Evolutionary conservation across 139 green algal species (phyloP).

Genomic region (Chara braunii): DNA sequence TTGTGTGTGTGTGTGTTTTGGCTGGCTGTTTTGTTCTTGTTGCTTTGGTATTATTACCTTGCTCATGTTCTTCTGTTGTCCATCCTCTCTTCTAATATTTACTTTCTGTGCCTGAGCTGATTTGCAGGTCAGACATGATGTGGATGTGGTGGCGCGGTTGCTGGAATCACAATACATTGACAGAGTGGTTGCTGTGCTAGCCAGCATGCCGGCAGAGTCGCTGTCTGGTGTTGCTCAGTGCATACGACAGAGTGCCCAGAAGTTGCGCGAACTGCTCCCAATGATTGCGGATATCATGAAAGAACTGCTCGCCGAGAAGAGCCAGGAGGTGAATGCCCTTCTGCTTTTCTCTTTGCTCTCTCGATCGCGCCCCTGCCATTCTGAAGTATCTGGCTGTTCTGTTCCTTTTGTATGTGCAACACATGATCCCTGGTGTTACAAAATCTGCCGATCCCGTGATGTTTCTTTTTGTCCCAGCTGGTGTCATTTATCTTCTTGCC

Average conservation of each 20-base stretch:
- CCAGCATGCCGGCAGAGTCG: neutral
- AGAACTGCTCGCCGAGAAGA: slow-evolving; percentile 28
- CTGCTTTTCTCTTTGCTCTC: no score
- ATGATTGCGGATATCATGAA: slow-evolving; percentile 14
- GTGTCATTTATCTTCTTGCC: no score
- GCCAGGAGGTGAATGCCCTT: slow-evolving; percentile 28
- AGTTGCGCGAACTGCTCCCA: neutral
- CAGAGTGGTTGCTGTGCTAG: neutral
- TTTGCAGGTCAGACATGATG: slow-evolving; percentile 26
- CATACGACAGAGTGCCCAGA: neutral
- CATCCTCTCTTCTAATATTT: neutral
- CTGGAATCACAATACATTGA: neutral
- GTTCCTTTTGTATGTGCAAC: no score
- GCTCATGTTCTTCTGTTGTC: neutral
- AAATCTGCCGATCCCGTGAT: no score
- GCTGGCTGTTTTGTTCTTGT: neutral
- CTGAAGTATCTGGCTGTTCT: no score
- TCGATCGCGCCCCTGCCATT: no score
- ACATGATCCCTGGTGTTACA: no score
- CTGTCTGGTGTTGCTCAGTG: neutral
- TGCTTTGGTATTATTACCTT: neutral
- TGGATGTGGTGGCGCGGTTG: slow-evolving; percentile 1
- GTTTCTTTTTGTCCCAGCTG: no score
- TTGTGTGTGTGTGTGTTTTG: neutral
- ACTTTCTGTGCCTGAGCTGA: neutral